Base-by-base conservation (phyloP, 352 stramenopile genomes). In the Phytophthora cactorum region DNA sequence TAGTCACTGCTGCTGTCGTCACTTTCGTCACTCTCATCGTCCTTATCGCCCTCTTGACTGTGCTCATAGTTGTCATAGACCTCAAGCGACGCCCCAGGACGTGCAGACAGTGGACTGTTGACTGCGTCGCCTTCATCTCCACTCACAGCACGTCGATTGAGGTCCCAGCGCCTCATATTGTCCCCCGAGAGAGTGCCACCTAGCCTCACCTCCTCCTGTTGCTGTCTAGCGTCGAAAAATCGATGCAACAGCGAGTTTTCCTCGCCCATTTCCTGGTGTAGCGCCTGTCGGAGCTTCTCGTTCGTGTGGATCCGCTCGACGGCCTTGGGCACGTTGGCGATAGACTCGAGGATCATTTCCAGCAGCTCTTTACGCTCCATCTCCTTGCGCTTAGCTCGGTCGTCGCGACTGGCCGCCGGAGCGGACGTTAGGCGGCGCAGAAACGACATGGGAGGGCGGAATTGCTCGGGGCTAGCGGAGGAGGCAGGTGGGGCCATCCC, bases 301-400 rank as follows among this genome's bases (percentile, higher is more conserved):
- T 91, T 90, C 41, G 77, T 88, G 52, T 90, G 79, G 68, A 93
- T 90, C 36, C 67, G 74, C 69, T 90, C 81, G 34, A 93, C 74
- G 15, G 85, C 85, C 57, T 89, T 78, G 1, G 85, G 85, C 5
- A 93, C 85, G 57, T 79, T 91, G 45, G 82, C 75, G 49, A 93
- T 88, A 28, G 85, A 89, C 72, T 90, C 82, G 8, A 91, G 72
- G 27, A 93, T 87, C 82, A 91, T 88, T 29, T 81, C 72, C 66
- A 93, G 72, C 46, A 93, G 68, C 66, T 91, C 82, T 2, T 79
- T 82, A 6, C 78, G 76, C 64, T 93, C 82, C n/a, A 64, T 53
- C 44, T 89, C 82, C 45, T 88, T 90, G 46, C 79, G 80, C 14
- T 66, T 68, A 25, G 84, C 70, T 51, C 81, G 74, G 5, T 88